Evolutionary conservation across 2,329 filamentous ascomycete genomes (phyloP), one percentile per base, ranked within the genome.

Genomic region (Bipolaris gigantea): DNA sequence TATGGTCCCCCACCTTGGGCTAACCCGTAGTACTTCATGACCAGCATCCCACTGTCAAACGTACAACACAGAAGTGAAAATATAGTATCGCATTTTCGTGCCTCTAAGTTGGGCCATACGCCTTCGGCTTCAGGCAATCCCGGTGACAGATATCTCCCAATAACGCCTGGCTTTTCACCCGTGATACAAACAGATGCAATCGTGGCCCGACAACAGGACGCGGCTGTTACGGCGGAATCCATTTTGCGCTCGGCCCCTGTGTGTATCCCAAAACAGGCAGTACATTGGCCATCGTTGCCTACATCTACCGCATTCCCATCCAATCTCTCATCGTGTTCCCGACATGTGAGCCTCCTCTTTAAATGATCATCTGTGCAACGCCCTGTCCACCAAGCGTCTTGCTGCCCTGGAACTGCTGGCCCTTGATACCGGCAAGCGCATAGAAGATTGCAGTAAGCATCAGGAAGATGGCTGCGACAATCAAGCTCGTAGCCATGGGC

Each of bases 291-390:
- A 38, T 54, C 43, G 23, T 23, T 48, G 40, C 27, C 43, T 16
- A 45, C 25, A 23, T 42, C 45, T 30, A 36, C 25, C 48, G 8
- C 42, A 13, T 43, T 32, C 18, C n/a, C 32, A 35, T 35, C 10
- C n/a, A 18, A 23, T 30, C n/a, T n/a, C 21, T 34, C 38, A 21
- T 27, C 4, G 10, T 42, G 30, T 35, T 34, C 21, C 39, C 35
- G 15, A 19, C 3, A 32, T 18, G 43, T n/a, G 25, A 21, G 10
- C 19, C 4, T 34, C 21, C 25, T 4, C 27, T 34, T 61, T 66
- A 74, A 62, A 97, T 92, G 77, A 97, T 97, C 93, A 97, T 97
- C 81, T 97, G 92, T 59, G 92, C 94, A 64, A 97, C 89, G 48
- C 93, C 93, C 64, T 90, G 88, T 48, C 94, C 94, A 63, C 94